Base-by-base conservation (phyloP, 768 basidiomycete species). In the Myochromella boudieri region DNA sequence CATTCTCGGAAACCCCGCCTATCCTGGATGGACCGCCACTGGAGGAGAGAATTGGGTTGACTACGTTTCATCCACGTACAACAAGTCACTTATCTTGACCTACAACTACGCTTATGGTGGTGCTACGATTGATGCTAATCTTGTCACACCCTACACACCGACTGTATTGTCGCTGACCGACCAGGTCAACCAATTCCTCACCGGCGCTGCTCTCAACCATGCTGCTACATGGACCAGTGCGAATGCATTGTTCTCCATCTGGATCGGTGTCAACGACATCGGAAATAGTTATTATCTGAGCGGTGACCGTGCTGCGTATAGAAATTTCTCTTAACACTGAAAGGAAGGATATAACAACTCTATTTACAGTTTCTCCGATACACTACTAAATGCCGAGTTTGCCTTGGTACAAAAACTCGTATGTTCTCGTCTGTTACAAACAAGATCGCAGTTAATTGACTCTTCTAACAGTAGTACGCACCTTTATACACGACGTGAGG, bases 181-280 rank as follows among this genome's bases (percentile, higher is more conserved):
- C 48, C 84, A 87, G 55, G 80, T 86, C 14, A 76, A 77, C 46
- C 60, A 81, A 47, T 86, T 84, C 63, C 63, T 84, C 41, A 54
- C 49, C 14, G 64, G 69, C 6, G 73, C 69, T 0, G 77, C 69
- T 1, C 65, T 55, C 27, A 79, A 78, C 58, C 82, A 82, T 0
- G 60, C 69, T 6, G 65, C 62, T 1, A 74, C 78, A 1, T 87
- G 85, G 85, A 72, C 73, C 18, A 74, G 75, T 46, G 53, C 58
- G 3, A 79, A 85, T 55, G 58, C 82, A 42, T 55, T 87, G 37
- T 86, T 87, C 62, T 78, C 78, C 0, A 62, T 85, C n/a, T 87
- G 75, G 74, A 84, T 87, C 46, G 85, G 85, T 1, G 81, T 87
- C 53, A 87, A 87, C 55, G 85, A 86, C 54, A 74, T 86, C 25